These are phyloP conservation scores for Trichoderma brevicompactum DNA, from an alignment of 2,329 filamentous ascomycete species.

Conservation along the genomic window DNA sequence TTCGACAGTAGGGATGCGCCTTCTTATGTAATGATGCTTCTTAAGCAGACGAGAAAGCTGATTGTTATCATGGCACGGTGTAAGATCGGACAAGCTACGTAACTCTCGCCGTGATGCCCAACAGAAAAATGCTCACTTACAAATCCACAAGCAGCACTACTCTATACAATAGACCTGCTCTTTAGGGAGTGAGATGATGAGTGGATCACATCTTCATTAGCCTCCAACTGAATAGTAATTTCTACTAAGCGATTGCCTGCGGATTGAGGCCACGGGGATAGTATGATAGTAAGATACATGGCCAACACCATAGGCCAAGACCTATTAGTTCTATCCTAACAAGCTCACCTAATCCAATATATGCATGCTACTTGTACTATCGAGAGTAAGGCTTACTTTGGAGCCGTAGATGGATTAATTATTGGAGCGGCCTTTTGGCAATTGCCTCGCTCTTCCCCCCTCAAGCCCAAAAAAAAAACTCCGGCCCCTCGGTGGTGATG, in stretches of 20 bases:
- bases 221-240: not conserved
- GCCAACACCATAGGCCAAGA: not conserved
- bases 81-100: too few relatives aligned
- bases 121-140: conserved; percentile 2
- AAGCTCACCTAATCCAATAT: too few relatives aligned
- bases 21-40: too few relatives aligned
- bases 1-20: too few relatives aligned
- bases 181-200: not conserved
- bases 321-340: not conserved
- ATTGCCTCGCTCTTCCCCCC: not conserved
- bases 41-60: too few relatives aligned
- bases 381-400: not conserved
- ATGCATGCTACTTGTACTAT: too few relatives aligned
- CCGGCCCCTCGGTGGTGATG: conserved; percentile 22
- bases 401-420: not conserved
- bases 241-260: not conserved
- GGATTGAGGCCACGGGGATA: too few relatives aligned
- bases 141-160: not conserved
- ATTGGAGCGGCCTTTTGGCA: not conserved
- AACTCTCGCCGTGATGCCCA: not conserved
- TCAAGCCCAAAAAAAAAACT: not conserved
- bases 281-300: too few relatives aligned
- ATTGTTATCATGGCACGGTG: too few relatives aligned
- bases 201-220: not conserved
- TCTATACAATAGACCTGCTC: not conserved